Percentiles rank a stretch among this genome's conserved stretches.
phyloP scores from a whole-genome alignment of 1,284 basidiomycete genomes.

The Cryptococcus depauperatus region DNA sequence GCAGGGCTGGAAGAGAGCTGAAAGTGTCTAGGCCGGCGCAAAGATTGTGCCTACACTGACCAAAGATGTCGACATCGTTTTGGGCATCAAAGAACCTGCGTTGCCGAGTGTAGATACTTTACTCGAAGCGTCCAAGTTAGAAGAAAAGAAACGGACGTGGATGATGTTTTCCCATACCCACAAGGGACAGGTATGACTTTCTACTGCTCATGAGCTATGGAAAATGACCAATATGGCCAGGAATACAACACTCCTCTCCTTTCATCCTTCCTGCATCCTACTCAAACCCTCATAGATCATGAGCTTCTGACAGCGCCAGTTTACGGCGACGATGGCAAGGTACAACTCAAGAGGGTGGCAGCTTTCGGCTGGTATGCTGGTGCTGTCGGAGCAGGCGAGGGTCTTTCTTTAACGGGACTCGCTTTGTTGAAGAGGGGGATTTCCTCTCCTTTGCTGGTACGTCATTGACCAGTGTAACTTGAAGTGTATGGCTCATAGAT shows the following conservation, averaged over 20 bases:
- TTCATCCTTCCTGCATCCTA: constrained; percentile 53
- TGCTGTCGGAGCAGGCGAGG: constrained; percentile 75
- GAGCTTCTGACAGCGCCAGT: constrained; percentile 59
- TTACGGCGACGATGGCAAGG: constrained; percentile 22
- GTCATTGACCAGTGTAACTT: constrained; percentile 25
- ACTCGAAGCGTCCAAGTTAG: constrained; percentile 5
- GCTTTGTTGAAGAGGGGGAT: constrained; percentile 67
- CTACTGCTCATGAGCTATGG: not conserved
- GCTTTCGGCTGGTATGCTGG: constrained; percentile 86
- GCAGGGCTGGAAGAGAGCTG: not conserved
- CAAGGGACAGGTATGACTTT: constrained; percentile 51
- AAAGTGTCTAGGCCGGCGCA: constrained; percentile 60
- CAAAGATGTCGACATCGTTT: constrained; percentile 59
- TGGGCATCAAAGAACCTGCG: constrained; percentile 83
- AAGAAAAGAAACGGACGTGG: constrained; percentile 31
- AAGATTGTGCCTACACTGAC: constrained; percentile 53
- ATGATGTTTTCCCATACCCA: constrained; percentile 86
- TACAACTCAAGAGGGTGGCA: constrained; percentile 63
- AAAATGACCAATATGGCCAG: constrained; percentile 41
- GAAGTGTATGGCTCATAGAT: not conserved
- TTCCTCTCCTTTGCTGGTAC: constrained; percentile 70
- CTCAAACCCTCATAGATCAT: constrained; percentile 67
- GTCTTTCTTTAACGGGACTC: constrained; percentile 67
- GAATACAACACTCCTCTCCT: constrained; percentile 73
- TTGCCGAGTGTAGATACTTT: constrained; percentile 51